A percentile compares a stretch with the other conserved stretches of the same genome.
Evolutionary conservation across 1,139 yeast genomes (phyloP).

Genomic region (Geotrichum phurueaensis): DNA sequence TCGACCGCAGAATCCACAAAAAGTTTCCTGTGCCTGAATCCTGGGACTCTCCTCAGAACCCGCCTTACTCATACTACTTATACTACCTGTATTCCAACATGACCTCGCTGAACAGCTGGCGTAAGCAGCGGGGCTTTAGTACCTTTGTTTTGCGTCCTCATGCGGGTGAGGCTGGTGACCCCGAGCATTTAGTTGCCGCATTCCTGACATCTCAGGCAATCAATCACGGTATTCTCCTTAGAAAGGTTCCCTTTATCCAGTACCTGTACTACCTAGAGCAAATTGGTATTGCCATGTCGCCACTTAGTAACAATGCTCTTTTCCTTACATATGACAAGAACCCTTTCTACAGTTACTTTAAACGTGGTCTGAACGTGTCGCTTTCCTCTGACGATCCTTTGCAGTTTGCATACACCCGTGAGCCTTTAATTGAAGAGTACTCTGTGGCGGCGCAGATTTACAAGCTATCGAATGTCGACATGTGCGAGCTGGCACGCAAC

Average conservation of each 20-base stretch:
- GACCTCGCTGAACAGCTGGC: slow-evolving; percentile 77
- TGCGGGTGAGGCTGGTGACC: slow-evolving; percentile 99
- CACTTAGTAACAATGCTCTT: slow-evolving; percentile 90
- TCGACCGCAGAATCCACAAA: slow-evolving; percentile 71
- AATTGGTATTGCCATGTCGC: slow-evolving; percentile 98
- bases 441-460: slow-evolving; percentile 97
- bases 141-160: slow-evolving; percentile 94
- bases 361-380: slow-evolving; percentile 88
- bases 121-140: slow-evolving; percentile 66
- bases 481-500: slow-evolving; percentile 84
- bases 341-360: slow-evolving; percentile 85
- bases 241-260: slow-evolving; percentile 92
- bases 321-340: slow-evolving; percentile 91
- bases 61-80: slow-evolving; percentile 94
- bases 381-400: slow-evolving; percentile 90
- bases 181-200: slow-evolving; percentile 90
- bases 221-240: slow-evolving; percentile 86
- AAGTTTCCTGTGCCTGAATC: slow-evolving; percentile 76
- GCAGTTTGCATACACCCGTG: slow-evolving; percentile 93
- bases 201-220: slow-evolving; percentile 86
- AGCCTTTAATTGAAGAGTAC: slow-evolving; percentile 95
- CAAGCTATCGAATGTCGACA: slow-evolving; percentile 86
- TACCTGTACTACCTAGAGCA: slow-evolving; percentile 89
- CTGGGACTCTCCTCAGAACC: slow-evolving; percentile 76
- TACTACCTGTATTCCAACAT: slow-evolving; percentile 84